These are phyloP conservation scores for Phaseolus coccineus DNA, from an alignment of 331 rosid species.

Conservation along the genomic window DNA sequence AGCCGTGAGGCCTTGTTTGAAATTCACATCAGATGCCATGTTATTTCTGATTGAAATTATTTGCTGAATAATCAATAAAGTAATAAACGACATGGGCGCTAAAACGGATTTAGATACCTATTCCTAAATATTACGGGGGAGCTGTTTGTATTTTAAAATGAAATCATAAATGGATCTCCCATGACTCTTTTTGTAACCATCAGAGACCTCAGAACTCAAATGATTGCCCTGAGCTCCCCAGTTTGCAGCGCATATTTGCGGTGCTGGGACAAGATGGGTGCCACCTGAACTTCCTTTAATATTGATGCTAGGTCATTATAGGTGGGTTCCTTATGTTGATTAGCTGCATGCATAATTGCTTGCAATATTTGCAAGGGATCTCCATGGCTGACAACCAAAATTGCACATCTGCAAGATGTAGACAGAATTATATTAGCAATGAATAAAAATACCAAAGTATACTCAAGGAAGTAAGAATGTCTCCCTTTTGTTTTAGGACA, in stretches of 20 bases:
- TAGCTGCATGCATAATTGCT: slow-evolving; percentile 65
- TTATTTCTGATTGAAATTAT: neutral
- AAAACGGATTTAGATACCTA: slow-evolving; percentile 18
- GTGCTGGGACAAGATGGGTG: slow-evolving; percentile 71
- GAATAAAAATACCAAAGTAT: slow-evolving; percentile 32
- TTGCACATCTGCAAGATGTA: slow-evolving; percentile 61
- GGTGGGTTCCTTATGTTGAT: slow-evolving; percentile 49
- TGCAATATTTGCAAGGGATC: slow-evolving; percentile 88
- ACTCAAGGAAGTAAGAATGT: slow-evolving; percentile 13
- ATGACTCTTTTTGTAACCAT: neutral
- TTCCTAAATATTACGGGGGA: neutral
- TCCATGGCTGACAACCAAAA: slow-evolving; percentile 91
- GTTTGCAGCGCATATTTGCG: slow-evolving; percentile 69
- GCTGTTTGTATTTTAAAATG: neutral
- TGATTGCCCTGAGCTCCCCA: slow-evolving; percentile 73
- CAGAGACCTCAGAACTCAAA: slow-evolving; percentile 43
- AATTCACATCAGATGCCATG: neutral
- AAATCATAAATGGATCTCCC: neutral
- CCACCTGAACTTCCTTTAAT: slow-evolving; percentile 59
- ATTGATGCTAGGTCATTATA: slow-evolving; percentile 51
- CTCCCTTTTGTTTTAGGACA: neutral
- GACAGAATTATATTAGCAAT: slow-evolving; percentile 17
- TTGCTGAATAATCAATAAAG: slow-evolving; percentile 23
- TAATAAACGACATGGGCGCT: neutral
- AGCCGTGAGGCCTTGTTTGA: neutral